phyloP scores from a whole-genome alignment of 192 early-diverging fungal genomes.

The Coemansia aciculifera region DNA sequence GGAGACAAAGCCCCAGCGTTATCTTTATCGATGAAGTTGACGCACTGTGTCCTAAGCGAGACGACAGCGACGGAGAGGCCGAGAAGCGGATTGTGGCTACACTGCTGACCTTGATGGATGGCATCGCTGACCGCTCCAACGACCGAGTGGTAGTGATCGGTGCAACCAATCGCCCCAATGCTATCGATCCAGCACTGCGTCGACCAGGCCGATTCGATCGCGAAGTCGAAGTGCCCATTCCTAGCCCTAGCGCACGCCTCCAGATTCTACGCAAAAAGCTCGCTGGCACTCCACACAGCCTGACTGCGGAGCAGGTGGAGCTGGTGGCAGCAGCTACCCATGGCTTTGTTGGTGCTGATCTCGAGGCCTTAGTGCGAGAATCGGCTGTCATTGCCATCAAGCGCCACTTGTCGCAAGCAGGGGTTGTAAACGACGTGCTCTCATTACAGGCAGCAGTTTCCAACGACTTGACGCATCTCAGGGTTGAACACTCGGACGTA shows the following conservation, averaged over 20 bases:
- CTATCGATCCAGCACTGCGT: constrained; percentile 86
- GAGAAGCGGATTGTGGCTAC: constrained; percentile 92
- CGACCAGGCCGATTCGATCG: constrained; percentile 93
- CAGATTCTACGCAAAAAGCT: constrained; percentile 77
- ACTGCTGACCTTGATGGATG: constrained; percentile 93
- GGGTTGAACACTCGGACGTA: constrained; percentile 13
- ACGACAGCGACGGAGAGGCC: constrained; percentile 75
- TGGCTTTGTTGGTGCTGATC: constrained; percentile 97
- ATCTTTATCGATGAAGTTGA: constrained; percentile 97
- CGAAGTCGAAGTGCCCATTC: constrained; percentile 96
- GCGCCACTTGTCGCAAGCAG: constrained; percentile 15
- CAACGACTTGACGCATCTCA: neutral
- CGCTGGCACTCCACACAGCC: constrained; percentile 63
- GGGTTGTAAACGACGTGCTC: neutral
- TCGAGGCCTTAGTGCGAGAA: constrained; percentile 83
- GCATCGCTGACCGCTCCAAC: constrained; percentile 36
- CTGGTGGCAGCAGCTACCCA: constrained; percentile 70
- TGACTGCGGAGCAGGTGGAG: constrained; percentile 61
- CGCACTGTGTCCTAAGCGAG: constrained; percentile 84
- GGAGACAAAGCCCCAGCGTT: constrained; percentile 72
- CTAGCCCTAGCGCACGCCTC: constrained; percentile 63
- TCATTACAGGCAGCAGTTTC: neutral
- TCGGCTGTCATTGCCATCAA: constrained; percentile 82
- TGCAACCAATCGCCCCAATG: constrained; percentile 90
- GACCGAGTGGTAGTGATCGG: constrained; percentile 73